Base-by-base conservation (phyloP, 1,139 yeast species). In the Debaryomyces udenii region DNA sequence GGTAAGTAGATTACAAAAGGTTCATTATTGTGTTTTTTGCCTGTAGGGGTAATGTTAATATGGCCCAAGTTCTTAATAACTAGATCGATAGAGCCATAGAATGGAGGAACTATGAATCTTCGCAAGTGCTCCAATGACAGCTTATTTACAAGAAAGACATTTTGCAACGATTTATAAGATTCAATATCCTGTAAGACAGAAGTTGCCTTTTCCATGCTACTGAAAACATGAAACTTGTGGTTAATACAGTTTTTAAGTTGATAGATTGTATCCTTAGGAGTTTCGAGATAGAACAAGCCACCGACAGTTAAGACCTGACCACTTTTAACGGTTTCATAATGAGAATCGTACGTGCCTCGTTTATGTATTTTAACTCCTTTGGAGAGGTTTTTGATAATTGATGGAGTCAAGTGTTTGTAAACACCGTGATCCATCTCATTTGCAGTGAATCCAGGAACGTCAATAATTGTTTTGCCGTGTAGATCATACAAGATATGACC, bases 11-110 rank as follows among this genome's bases (percentile, higher is more conserved):
- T 53, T 27, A 59, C 60, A 26, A 70, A 45, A 1, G 71, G 63
- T 6, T 59, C 59, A 34, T 65, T 62, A 11, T 52, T 50, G 1
- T 26, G 24, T 41, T 64, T 66, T 2, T 57, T 46, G 2, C 95
- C 93, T 0, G 86, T 81, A 1, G 89, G 82, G 17, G 75, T 76
- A 27, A 88, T 57, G 40, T 82, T 80, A 2, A 88, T 50, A 48
- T 77, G 80, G 0, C 96, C 96, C 11, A 85, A 56, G 40, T 85
- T 85, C 37, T 82, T 79, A 10, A 89, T 53, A 0, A 87, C 87
- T 20, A 88, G 54, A 51, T 86, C 93, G 14, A 85, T 68, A 2
- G 80, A 65, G 0, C 91, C 94, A 39, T 64, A 66, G 49, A 83
- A 83, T n/a, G 87, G 86, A 0, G 91, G 90, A 4, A 84, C 65